Conservation (phyloP, 306 rosid genomes). For the Sphenostylis stenocarpa region DNA sequence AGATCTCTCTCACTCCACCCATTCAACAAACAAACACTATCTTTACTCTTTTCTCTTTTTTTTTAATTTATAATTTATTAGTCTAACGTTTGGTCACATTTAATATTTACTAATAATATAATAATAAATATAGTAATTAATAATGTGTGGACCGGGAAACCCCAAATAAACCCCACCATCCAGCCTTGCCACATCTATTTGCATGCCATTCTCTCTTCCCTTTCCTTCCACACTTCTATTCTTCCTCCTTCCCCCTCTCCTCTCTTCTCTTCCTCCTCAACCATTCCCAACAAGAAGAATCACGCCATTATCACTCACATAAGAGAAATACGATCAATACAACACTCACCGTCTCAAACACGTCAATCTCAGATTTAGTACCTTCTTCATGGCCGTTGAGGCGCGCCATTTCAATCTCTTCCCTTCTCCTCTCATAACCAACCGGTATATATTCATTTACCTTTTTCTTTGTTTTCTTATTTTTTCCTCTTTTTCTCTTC, state of each 20-base stretch:
- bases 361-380: neutral
- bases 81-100: neutral
- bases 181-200: slow-evolving; percentile 55
- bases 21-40: slow-evolving; percentile 3
- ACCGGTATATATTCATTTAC: slow-evolving; percentile 43
- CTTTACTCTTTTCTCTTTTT: neutral
- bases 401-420: slow-evolving; percentile 77
- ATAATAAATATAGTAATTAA: neutral
- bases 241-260: neutral
- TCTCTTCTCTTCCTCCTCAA: neutral
- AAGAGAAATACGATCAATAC: too few relatives aligned
- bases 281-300: slow-evolving; percentile 13
- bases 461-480: neutral
- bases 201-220: slow-evolving; percentile 42
- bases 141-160: slow-evolving; percentile 40
- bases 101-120: neutral
- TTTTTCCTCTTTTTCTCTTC: neutral
- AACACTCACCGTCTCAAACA: too few relatives aligned
- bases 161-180: slow-evolving; percentile 68
- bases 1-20: slow-evolving; percentile 12
- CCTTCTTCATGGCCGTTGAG: slow-evolving; percentile 72
- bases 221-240: slow-evolving; percentile 21
- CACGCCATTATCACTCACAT: neutral
- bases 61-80: neutral
- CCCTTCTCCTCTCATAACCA: slow-evolving; percentile 57